These are phyloP conservation scores for Ganoderma sinense DNA, from an alignment of 1,284 basidiomycete genomes.

Conservation along the genomic window DNA sequence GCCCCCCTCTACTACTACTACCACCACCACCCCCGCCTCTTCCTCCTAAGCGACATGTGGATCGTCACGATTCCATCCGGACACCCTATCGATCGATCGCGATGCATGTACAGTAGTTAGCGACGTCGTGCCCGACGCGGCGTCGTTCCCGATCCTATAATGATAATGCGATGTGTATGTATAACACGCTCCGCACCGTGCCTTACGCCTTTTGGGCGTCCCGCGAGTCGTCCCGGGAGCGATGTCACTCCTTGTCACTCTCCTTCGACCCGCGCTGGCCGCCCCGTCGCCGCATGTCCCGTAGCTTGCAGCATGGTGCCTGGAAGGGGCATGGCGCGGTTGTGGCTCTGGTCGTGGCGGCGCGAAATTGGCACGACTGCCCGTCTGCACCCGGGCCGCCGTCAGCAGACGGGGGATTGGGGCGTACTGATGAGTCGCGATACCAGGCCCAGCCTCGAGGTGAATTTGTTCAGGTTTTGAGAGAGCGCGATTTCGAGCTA, in stretches of 20 bases:
- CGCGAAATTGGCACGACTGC: not conserved
- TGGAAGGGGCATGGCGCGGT: not conserved
- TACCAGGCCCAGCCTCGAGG: not conserved
- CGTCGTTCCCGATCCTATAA: not conserved
- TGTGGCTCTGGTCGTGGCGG: not conserved
- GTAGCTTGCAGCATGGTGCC: not conserved
- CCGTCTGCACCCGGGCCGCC: not conserved
- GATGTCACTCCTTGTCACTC: not conserved
- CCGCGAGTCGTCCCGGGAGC: not conserved
- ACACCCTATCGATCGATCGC: not conserved
- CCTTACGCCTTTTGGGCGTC: not conserved
- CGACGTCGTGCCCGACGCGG: not conserved
- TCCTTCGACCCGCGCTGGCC: not conserved
- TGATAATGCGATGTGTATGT: not conserved
- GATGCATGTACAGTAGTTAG: not conserved
- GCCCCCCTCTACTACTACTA: not conserved
- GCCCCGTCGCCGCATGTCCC: not conserved
- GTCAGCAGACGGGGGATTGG: not conserved
- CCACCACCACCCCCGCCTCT: slow-evolving; percentile 1
- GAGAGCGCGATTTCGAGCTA: not conserved
- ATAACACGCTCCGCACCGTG: not conserved
- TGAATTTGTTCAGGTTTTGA: not conserved
- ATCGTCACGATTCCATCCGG: not conserved
- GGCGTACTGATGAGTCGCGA: not conserved
- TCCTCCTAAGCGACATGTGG: not conserved